These are phyloP conservation scores for Neltuma alba DNA, from an alignment of 306 rosid species.

Conservation along the genomic window DNA sequence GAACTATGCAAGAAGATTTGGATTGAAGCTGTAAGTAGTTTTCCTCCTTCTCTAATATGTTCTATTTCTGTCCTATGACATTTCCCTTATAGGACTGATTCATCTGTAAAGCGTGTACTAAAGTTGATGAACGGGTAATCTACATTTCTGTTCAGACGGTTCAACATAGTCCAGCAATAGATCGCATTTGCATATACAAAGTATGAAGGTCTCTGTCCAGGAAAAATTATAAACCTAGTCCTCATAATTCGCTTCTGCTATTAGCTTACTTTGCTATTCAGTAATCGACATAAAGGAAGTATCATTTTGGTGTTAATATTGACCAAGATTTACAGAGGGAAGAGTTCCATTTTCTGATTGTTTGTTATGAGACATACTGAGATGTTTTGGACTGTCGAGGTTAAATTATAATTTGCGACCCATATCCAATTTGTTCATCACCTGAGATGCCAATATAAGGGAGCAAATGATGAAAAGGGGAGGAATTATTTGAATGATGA, in stretches of 20 bases:
- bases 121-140: neutral
- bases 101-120: neutral
- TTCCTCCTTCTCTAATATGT: neutral
- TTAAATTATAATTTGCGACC: neutral
- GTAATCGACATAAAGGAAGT: neutral
- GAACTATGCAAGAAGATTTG: conserved; percentile 38
- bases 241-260: neutral
- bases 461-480: neutral
- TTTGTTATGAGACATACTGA: neutral
- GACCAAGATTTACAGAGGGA: neutral
- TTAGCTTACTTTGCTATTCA: neutral
- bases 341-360: neutral
- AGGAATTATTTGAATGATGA: neutral
- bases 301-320: neutral
- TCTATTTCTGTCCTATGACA: neutral
- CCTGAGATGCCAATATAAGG: neutral
- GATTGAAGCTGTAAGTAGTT: conserved; percentile 47
- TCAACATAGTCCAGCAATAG: neutral
- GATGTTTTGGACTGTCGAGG: neutral
- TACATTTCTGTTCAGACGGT: neutral
- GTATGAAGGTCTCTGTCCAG: neutral
- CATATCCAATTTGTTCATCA: neutral
- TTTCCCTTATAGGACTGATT: conserved; percentile 1
- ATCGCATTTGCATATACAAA: neutral
- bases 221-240: neutral